Percentiles rank a stretch among this genome's conserved stretches.
phyloP scores from a whole-genome alignment of 768 basidiomycete genomes.

The Suillus hirtellus region DNA sequence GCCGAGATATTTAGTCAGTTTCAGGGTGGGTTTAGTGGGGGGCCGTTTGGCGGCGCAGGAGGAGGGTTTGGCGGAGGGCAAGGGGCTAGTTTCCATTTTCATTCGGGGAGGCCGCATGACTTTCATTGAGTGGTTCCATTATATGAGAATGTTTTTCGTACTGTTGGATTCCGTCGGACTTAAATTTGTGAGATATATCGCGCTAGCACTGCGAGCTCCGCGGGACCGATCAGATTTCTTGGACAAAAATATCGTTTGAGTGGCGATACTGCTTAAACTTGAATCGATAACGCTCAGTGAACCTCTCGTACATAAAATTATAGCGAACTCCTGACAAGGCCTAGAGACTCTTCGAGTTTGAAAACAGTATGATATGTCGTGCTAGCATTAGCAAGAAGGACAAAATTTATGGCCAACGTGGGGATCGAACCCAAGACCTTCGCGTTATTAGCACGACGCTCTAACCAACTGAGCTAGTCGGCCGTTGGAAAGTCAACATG shows the following conservation, averaged over 20 bases:
- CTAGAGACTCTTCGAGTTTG: no score
- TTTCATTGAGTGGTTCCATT: background rate
- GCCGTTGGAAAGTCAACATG: conserved; percentile 6
- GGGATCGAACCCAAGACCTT: conserved; percentile 74
- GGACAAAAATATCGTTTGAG: background rate
- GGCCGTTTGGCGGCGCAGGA: conserved; percentile 24
- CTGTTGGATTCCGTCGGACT: background rate
- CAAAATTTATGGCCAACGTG: conserved; percentile 52
- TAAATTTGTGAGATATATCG: background rate
- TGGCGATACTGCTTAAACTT: no score
- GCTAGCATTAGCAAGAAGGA: no score
- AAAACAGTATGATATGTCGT: no score
- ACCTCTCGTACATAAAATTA: no score
- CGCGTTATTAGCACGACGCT: conserved; percentile 59
- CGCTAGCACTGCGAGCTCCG: background rate
- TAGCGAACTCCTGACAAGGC: no score
- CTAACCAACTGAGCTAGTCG: conserved; percentile 54
- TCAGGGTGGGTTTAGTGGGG: conserved; percentile 37
- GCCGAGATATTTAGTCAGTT: conserved; percentile 68
- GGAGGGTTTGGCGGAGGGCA: conserved; percentile 22
- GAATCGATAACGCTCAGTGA: no score
- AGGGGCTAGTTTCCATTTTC: conserved; percentile 32
- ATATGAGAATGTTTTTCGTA: background rate
- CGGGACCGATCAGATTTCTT: background rate
- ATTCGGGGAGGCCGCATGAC: conserved; percentile 9